A percentile compares a stretch with the other conserved stretches of the same genome.
phyloP scores from a whole-genome alignment of 768 basidiomycete genomes.

The Pleurotus tuber-regium region DNA sequence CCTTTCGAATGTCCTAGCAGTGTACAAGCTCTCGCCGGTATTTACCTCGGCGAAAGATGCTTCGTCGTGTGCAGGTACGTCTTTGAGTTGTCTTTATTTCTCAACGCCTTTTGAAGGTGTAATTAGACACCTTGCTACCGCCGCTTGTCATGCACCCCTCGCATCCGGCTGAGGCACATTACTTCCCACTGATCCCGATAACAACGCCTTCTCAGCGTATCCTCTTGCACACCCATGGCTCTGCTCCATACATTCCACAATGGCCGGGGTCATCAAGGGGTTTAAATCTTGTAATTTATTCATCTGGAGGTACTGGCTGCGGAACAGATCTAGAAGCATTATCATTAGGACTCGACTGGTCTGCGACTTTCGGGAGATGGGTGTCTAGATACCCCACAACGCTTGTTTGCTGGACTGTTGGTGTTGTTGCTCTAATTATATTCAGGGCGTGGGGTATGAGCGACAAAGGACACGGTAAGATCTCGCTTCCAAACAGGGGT shows the following conservation, averaged over 20 bases:
- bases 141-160: slow-evolving; percentile 70
- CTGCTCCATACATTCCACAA: slow-evolving; percentile 64
- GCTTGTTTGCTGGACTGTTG: slow-evolving; percentile 70
- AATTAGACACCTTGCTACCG: slow-evolving; percentile 49
- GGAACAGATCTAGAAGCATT: slow-evolving; percentile 34
- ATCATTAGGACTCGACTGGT: slow-evolving; percentile 64
- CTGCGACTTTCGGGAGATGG: slow-evolving; percentile 65
- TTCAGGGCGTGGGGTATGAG: slow-evolving; percentile 48
- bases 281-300: slow-evolving; percentile 57
- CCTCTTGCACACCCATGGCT: slow-evolving; percentile 66
- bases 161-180: slow-evolving; percentile 60
- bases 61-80: slow-evolving; percentile 35
- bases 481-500: not conserved
- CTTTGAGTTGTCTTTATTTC: not conserved
- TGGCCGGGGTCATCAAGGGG: slow-evolving; percentile 26
- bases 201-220: slow-evolving; percentile 33
- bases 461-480: slow-evolving; percentile 28
- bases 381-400: slow-evolving; percentile 75
- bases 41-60: slow-evolving; percentile 15
- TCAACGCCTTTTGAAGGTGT: slow-evolving; percentile 9
- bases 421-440: slow-evolving; percentile 58
- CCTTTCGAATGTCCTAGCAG: slow-evolving; percentile 58
- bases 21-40: slow-evolving; percentile 53
- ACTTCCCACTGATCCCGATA: slow-evolving; percentile 45
- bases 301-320: slow-evolving; percentile 52